Conservation (phyloP, 129 eudicot species). For the Helianthus tuberosus region DNA sequence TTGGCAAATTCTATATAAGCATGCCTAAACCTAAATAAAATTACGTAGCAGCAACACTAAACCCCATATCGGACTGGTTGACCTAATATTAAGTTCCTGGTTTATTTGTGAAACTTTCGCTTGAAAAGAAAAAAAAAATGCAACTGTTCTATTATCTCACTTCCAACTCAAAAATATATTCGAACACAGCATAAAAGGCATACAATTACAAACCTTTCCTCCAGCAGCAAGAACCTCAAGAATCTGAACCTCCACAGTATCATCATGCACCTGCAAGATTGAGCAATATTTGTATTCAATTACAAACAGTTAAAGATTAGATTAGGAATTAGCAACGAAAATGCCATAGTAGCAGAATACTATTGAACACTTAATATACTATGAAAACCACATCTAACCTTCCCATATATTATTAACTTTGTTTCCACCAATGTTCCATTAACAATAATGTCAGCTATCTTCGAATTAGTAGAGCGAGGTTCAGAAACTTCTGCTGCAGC, state of each 20-base stretch:
- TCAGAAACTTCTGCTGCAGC: slow-evolving; percentile 37
- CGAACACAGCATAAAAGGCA: neutral
- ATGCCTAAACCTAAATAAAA: neutral
- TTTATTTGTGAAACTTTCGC: neutral
- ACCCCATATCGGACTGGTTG: neutral
- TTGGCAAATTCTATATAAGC: neutral
- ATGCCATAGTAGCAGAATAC: neutral
- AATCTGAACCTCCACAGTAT: slow-evolving; percentile 59
- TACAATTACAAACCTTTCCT: slow-evolving; percentile 72
- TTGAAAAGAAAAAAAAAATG: neutral
- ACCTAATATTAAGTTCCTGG: neutral
- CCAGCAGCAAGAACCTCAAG: slow-evolving; percentile 89
- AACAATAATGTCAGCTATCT: slow-evolving; percentile 76
- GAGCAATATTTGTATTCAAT: slow-evolving; percentile 19
- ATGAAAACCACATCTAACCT: slow-evolving; percentile 49
- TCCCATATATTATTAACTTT: slow-evolving; percentile 69
- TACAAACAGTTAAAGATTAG: neutral
- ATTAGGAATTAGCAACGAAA: slow-evolving; percentile 6
- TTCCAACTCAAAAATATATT: neutral
- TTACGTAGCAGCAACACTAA: neutral
- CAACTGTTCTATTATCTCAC: neutral
- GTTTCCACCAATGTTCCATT: slow-evolving; percentile 79
- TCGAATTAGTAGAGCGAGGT: slow-evolving; percentile 44
- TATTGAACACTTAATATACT: slow-evolving; percentile 11
- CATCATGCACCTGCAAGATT: slow-evolving; percentile 46